Percentiles rank a stretch among this genome's conserved stretches.
phyloP scores from a whole-genome alignment of 768 basidiomycete genomes.

The Terana coerulea region DNA sequence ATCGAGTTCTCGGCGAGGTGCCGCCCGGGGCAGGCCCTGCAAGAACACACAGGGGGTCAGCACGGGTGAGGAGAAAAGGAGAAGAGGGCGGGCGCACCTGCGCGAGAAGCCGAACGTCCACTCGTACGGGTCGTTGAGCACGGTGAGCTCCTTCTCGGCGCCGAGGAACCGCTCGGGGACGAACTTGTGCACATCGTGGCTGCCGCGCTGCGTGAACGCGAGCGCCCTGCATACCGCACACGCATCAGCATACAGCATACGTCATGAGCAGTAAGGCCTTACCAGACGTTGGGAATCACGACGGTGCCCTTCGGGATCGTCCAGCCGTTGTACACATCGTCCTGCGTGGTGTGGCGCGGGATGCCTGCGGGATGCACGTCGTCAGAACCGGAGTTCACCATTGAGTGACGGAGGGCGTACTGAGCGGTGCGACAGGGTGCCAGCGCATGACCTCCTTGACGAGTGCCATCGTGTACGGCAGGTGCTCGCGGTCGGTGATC shows the following conservation, averaged over 20 bases:
- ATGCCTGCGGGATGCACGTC: slow-evolving; percentile 44
- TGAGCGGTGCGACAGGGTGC: slow-evolving; percentile 12
- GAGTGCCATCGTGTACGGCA: slow-evolving; percentile 28
- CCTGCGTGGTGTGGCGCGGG: slow-evolving; percentile 53
- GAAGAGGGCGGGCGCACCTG: too few relatives aligned
- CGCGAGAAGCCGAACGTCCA: too few relatives aligned
- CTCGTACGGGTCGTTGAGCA: too few relatives aligned
- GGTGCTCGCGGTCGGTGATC: slow-evolving; percentile 14
- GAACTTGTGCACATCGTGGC: too few relatives aligned
- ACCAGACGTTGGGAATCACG: slow-evolving; percentile 44
- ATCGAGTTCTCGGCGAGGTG: slow-evolving; percentile 13
- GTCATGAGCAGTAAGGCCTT: not conserved
- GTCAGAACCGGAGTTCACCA: not conserved
- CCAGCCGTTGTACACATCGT: slow-evolving; percentile 53
- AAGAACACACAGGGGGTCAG: too few relatives aligned
- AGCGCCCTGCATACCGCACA: not conserved
- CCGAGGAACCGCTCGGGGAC: too few relatives aligned
- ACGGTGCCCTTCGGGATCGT: slow-evolving; percentile 57
- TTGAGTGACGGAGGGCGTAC: not conserved
- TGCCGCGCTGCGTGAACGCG: too few relatives aligned
- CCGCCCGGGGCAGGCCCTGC: slow-evolving; percentile 9
- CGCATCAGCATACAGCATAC: not conserved
- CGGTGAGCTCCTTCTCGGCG: too few relatives aligned
- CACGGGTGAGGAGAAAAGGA: too few relatives aligned
- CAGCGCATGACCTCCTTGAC: slow-evolving; percentile 32